Evolutionary conservation across 164 flowering plant genomes (phyloP).

Genomic region (Macadamia tetraphylla): DNA sequence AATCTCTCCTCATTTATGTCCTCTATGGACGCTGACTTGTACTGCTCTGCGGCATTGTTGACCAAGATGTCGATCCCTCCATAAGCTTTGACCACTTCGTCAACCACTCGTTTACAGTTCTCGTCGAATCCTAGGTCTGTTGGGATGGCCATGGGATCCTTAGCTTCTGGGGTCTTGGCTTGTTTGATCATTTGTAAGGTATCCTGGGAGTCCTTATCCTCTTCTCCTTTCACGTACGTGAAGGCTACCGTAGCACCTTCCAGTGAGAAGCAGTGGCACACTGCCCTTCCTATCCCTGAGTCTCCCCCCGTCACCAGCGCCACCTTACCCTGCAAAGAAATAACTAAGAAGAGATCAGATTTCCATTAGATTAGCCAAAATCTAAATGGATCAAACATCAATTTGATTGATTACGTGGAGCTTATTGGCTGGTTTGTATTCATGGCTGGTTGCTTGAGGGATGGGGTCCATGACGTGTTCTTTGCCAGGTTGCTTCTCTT

Average conservation of each 20-base stretch:
- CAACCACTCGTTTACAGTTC: conserved; percentile 57
- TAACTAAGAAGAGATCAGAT: background rate
- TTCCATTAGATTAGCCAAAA: too few species aligned
- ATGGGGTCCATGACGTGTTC: conserved; percentile 64
- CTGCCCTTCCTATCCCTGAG: conserved; percentile 79
- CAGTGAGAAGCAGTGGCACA: conserved; percentile 45
- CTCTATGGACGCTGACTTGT: conserved; percentile 30
- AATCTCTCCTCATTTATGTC: conserved; percentile 44
- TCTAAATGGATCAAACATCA: too few species aligned
- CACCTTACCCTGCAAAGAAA: conserved; percentile 51
- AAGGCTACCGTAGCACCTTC: conserved; percentile 89
- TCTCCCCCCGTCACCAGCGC: conserved; percentile 77
- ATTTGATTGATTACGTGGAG: conserved; percentile 27
- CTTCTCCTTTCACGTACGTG: conserved; percentile 62
- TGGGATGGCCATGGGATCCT: conserved; percentile 50
- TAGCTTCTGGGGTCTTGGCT: conserved; percentile 34
- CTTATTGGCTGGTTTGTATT: conserved; percentile 58
- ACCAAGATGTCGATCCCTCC: conserved; percentile 57
- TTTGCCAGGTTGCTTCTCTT: conserved; percentile 62
- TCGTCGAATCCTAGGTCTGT: conserved; percentile 59
- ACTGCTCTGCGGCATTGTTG: conserved; percentile 60
- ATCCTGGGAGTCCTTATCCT: conserved; percentile 69
- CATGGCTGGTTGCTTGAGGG: conserved; percentile 32
- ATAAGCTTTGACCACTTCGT: conserved; percentile 43
- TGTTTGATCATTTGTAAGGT: conserved; percentile 42